These are phyloP conservation scores for Brassica cretica DNA, from an alignment of 345 rosid genomes.

Conservation along the genomic window DNA sequence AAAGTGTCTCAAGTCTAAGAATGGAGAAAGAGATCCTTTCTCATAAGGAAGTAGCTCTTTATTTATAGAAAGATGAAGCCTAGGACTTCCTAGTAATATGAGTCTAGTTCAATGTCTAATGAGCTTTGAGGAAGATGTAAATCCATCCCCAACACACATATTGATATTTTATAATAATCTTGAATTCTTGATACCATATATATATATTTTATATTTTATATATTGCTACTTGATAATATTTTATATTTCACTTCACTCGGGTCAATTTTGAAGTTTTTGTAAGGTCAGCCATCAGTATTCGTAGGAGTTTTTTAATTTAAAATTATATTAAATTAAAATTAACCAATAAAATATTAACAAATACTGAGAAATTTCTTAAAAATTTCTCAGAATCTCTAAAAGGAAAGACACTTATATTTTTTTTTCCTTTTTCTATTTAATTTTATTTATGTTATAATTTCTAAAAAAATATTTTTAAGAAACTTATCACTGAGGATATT, in stretches of 20 bases:
- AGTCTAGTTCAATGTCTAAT: too few relatives aligned
- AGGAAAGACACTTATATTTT: not conserved
- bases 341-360: not conserved
- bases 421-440: not conserved
- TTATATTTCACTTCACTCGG: not conserved
- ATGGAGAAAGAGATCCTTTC: too few relatives aligned
- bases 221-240: not conserved
- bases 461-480: not conserved
- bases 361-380: not conserved
- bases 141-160: too few relatives aligned
- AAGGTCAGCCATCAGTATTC: not conserved
- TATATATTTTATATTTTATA: too few relatives aligned
- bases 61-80: too few relatives aligned
- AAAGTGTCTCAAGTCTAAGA: too few relatives aligned
- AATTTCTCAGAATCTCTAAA: not conserved
- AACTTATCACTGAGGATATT: not conserved
- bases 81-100: too few relatives aligned
- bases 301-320: too few relatives aligned
- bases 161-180: constrained; percentile 9
- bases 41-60: too few relatives aligned
- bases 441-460: not conserved
- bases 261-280: not conserved
- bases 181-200: constrained; percentile 8
- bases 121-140: too few relatives aligned
- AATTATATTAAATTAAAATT: too few relatives aligned